Conservation (phyloP, 768 basidiomycete species). For the Pleurotus tuoliensis region DNA sequence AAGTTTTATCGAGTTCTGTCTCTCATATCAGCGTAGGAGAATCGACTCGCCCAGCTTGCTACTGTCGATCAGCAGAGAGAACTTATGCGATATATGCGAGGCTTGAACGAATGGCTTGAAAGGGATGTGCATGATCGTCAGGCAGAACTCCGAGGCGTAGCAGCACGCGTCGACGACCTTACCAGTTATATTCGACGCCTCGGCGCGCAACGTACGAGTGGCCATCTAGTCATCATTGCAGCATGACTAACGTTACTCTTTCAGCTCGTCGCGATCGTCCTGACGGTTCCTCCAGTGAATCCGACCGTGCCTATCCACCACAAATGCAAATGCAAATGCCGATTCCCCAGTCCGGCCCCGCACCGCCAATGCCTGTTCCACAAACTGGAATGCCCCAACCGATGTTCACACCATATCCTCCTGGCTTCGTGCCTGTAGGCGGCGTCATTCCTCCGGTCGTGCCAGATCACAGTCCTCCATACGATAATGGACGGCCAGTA, state of each 20-base stretch:
- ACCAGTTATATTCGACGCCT: conserved; percentile 36
- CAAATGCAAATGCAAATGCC: neutral
- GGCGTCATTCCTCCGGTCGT: conserved; percentile 37
- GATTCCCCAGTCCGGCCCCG: neutral
- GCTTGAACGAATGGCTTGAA: conserved; percentile 75
- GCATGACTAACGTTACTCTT: neutral
- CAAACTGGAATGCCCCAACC: conserved; percentile 10
- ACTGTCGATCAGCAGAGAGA: conserved; percentile 78
- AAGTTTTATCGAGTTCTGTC: neutral
- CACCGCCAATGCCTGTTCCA: conserved; percentile 8
- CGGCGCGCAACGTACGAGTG: conserved; percentile 11
- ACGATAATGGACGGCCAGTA: conserved; percentile 14
- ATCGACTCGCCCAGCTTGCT: conserved; percentile 67
- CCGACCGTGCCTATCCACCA: neutral
- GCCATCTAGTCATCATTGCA: neutral
- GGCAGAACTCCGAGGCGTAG: conserved; percentile 62
- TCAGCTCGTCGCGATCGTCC: neutral
- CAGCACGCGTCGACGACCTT: conserved; percentile 54
- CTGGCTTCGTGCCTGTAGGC: conserved; percentile 14
- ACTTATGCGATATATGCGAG: conserved; percentile 74
- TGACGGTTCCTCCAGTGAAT: neutral
- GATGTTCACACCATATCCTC: conserved; percentile 8
- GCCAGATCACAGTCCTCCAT: conserved; percentile 15
- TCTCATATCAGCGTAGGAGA: conserved; percentile 48
- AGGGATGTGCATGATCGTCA: conserved; percentile 79